phyloP scores from a whole-genome alignment of 176 grass and related monocot species.

The Alopecurus myosuroides region DNA sequence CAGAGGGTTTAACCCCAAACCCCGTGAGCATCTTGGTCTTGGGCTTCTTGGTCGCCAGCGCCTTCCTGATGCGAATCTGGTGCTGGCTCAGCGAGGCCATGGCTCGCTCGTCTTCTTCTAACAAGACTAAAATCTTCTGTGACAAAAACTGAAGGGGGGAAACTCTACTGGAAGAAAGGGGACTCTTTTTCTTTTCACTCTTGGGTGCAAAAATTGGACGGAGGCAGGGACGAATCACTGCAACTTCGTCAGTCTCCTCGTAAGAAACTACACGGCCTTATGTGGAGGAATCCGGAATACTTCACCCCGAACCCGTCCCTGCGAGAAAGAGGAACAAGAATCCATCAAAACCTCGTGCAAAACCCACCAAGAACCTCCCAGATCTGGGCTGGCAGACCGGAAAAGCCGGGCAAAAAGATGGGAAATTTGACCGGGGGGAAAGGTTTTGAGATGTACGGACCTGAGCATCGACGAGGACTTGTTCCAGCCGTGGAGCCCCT shows the following conservation, averaged over 20 bases:
- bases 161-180: constrained; percentile 26
- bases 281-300: constrained; percentile 93
- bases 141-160: constrained; percentile 54
- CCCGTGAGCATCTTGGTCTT: constrained; percentile 37
- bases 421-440: background rate
- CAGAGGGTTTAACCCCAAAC: constrained; percentile 38
- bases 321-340: background rate
- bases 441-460: background rate
- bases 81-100: constrained; percentile 41
- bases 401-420: constrained; percentile 12
- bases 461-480: constrained; percentile 87
- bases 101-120: background rate
- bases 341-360: constrained; percentile 32
- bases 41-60: constrained; percentile 30
- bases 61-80: constrained; percentile 23
- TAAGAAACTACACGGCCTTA: constrained; percentile 59
- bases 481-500: constrained; percentile 40
- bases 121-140: constrained; percentile 34
- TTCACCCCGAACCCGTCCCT: constrained; percentile 92
- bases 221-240: constrained; percentile 22
- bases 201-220: constrained; percentile 42
- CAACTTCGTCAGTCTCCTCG: constrained; percentile 44
- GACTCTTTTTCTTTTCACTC: background rate
- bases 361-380: background rate
- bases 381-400: constrained; percentile 23